Base-by-base conservation (phyloP, 345 rosid species). In the Stellera chamaejasme region DNA sequence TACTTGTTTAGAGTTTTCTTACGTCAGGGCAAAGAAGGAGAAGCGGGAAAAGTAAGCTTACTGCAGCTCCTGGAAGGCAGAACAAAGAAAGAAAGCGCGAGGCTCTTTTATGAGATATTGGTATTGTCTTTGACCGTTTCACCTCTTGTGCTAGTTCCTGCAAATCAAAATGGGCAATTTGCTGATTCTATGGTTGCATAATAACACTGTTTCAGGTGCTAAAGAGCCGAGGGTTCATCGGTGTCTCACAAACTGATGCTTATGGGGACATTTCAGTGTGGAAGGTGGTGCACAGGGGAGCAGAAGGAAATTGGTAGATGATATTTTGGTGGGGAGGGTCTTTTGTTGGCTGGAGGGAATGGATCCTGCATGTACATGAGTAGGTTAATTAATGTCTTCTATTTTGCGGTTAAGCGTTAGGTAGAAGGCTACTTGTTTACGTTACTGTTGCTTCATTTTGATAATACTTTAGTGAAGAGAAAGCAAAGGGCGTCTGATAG, bases 31-130 rank as follows among this genome's bases (percentile, higher is more conserved):
- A 53, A 70, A 50, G 69, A 57, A 51, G 63, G 59, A 43, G 79
- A 72, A 71, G 79, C 73, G 52, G 94, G 81, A 62, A 73, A 55
- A 6, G 77, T 80, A 65, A 75, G 74, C 45, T 65, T 93, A 63
- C 66, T 65, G 53, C 75, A 54, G 26, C 65, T 86, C 39, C 64
- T 78, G 64, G 60, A 61, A 56, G 81, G 88, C 63, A 84, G 71
- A 75, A 82, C 82, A 45, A 67, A 62, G 69, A 78, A 75, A 67
- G 79, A 74, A 67, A 75, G 77, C 56, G 91, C 85, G 44, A 74
- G 79, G 70, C 66, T 93, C 70, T 93, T 93, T 75, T 88, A 84
- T 54, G 97, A 93, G 72, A 82, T 84, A 70, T 68, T 93, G 87
- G 99, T 93, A 80, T 23, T 32, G 3, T 5, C 7, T 8, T 8